Base-by-base conservation (phyloP, 176 grass and related monocot genomes). In the Eragrostis nindensis region DNA sequence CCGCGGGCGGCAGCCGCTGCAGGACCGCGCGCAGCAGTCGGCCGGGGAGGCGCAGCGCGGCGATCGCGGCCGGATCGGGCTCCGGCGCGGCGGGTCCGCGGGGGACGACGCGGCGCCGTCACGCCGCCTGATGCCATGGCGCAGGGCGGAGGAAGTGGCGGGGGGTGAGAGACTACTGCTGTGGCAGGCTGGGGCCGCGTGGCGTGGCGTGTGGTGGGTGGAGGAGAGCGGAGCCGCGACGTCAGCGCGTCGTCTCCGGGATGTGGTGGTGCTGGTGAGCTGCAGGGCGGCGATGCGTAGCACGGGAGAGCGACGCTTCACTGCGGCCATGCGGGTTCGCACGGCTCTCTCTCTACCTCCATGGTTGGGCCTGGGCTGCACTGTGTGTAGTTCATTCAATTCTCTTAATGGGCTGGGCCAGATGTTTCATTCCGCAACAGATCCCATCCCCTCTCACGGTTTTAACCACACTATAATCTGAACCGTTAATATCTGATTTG, bases 21-120 rank as follows among this genome's bases (percentile, higher is more conserved):
- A 98, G 95, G 57, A 98, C 86, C 16, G 77, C 75, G 15, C 83
- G 90, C 16, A 98, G 90, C 41, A 98, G 66, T 98, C 95, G 50
- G 10, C 77, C 27, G 95, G 95, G 89, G 80, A 74, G 71, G 62
- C 74, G 41, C 32, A 36, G 32, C 55, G 85, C 77, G 73, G 74
- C 78, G 89, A 27, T 36, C 59, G 38, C 13, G 38, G 44, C 46
- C 26, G 59, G 82, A 47, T 62, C 83, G 57, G 73, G 6, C 29
- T 12, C 30, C 7, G 76, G 52, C 26, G 18, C 9, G 63, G 17
- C 15, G 49, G 45, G 16, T 41, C 62, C 46, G 44, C 46, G 26
- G 25, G n/a, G 25, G 15, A 12, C 82, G 44, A 7, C 41, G 73
- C 1, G 76, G 77, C 66, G 68, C 50, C 64, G 75, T 70, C 84